phyloP scores from a whole-genome alignment of 805 yeast species.

The Phaffomyces thermotolerans region DNA sequence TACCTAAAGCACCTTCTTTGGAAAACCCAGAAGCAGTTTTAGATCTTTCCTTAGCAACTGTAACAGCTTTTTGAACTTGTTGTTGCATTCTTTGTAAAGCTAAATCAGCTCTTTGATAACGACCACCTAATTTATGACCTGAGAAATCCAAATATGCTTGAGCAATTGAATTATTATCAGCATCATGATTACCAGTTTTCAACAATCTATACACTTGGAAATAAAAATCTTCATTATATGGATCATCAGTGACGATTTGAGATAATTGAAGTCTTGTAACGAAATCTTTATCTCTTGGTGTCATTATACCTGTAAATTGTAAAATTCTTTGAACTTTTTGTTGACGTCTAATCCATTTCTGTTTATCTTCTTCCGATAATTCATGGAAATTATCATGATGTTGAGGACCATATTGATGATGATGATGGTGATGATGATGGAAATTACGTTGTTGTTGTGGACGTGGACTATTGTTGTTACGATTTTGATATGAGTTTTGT shows the following conservation, averaged over 20 bases:
- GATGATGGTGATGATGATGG: slow-evolving; percentile 11
- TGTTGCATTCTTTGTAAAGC: slow-evolving; percentile 97
- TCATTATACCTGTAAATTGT: slow-evolving; percentile 89
- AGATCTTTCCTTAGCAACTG: slow-evolving; percentile 86
- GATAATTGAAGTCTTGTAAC: slow-evolving; percentile 91
- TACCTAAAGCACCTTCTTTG: slow-evolving; percentile 84
- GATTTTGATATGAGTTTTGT: slow-evolving; percentile 16
- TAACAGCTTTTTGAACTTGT: slow-evolving; percentile 93
- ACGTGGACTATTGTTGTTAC: slow-evolving; percentile 13
- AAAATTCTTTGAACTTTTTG: slow-evolving; percentile 69
- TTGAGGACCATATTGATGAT: slow-evolving; percentile 23
- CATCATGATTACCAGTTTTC: slow-evolving; percentile 41
- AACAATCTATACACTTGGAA: slow-evolving; percentile 84
- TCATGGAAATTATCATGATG: slow-evolving; percentile 27
- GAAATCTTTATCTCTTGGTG: slow-evolving; percentile 93
- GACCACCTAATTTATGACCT: slow-evolving; percentile 85
- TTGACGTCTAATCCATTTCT: slow-evolving; percentile 57
- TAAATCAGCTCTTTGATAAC: slow-evolving; percentile 76
- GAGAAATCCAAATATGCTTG: slow-evolving; percentile 87
- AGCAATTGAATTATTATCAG: slow-evolving; percentile 73
- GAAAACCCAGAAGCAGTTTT: slow-evolving; percentile 50
- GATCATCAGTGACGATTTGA: slow-evolving; percentile 94
- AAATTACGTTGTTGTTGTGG: slow-evolving; percentile 15
- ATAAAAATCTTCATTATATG: slow-evolving; percentile 93
- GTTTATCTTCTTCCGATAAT: slow-evolving; percentile 69